phyloP scores from a whole-genome alignment of 768 basidiomycete species.

The Pholiota microspora region DNA sequence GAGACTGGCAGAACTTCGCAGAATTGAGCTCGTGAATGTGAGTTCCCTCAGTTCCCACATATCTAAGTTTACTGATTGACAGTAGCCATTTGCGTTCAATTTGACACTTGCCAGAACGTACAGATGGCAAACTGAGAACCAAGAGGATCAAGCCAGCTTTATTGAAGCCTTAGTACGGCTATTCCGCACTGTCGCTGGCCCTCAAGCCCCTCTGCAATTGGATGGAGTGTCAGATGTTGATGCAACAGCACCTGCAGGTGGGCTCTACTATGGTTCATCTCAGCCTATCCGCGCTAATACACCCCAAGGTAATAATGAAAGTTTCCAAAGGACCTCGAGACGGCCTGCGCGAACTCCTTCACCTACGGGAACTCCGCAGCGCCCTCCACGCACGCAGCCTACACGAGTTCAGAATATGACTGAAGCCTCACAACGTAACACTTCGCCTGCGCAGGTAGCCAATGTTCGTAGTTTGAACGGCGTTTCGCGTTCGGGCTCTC shows the following conservation, averaged over 20 bases:
- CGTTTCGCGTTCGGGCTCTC: conserved; percentile 20
- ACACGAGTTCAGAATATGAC: conserved; percentile 12
- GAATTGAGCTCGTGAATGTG: conserved; percentile 74
- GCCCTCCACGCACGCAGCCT: conserved; percentile 9
- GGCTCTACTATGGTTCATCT: background rate
- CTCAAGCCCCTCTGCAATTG: conserved; percentile 48
- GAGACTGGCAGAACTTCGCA: conserved; percentile 79
- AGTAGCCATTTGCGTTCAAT: conserved; percentile 65
- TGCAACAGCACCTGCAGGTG: conserved; percentile 16
- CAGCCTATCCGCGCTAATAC: background rate
- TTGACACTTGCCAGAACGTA: conserved; percentile 89
- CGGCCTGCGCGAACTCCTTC: conserved; percentile 15
- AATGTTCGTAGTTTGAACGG: conserved; percentile 15
- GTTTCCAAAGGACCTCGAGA: conserved; percentile 7
- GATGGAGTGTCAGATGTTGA: conserved; percentile 50
- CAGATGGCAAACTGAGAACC: conserved; percentile 82
- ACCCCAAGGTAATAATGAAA: background rate
- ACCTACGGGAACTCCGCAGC: conserved; percentile 14
- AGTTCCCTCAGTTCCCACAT: conserved; percentile 22
- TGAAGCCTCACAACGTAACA: conserved; percentile 11
- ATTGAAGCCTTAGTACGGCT: conserved; percentile 63
- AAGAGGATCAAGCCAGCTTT: conserved; percentile 71
- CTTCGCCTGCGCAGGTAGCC: conserved; percentile 14
- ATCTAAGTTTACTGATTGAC: conserved; percentile 10
- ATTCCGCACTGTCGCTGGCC: conserved; percentile 47